phyloP scores from a whole-genome alignment of 148 eudicot genomes.

The Cornus suecica region DNA sequence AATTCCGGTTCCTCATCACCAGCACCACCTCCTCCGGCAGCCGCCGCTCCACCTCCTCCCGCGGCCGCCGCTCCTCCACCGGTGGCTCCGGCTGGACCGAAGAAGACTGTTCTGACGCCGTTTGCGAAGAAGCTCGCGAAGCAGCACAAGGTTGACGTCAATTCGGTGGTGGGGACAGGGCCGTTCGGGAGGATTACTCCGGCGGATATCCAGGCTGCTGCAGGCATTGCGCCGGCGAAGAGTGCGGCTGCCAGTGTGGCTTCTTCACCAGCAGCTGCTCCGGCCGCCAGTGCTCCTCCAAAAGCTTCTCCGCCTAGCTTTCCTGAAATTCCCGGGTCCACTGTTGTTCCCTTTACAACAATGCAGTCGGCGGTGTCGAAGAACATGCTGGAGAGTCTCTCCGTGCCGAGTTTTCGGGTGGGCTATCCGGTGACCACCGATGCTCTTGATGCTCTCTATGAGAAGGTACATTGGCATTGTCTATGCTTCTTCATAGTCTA shows the following conservation, averaged over 20 bases:
- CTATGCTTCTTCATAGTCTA: neutral
- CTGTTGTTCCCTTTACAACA: slow-evolving; percentile 76
- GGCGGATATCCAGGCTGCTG: slow-evolving; percentile 85
- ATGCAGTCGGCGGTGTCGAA: slow-evolving; percentile 80
- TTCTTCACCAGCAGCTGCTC: slow-evolving; percentile 12
- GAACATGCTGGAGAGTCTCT: slow-evolving; percentile 81
- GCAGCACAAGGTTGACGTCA: slow-evolving; percentile 87
- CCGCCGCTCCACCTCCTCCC: slow-evolving; percentile 17
- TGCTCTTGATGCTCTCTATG: slow-evolving; percentile 81
- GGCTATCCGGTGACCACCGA: slow-evolving; percentile 74
- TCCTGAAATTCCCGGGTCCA: slow-evolving; percentile 71
- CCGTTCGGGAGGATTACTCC: slow-evolving; percentile 84
- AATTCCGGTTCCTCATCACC: slow-evolving; percentile 17
- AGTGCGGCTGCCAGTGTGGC: slow-evolving; percentile 18
- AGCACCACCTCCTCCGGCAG: slow-evolving; percentile 17
- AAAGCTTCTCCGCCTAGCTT: slow-evolving; percentile 30
- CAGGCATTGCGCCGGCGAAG: slow-evolving; percentile 61
- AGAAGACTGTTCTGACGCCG: slow-evolving; percentile 70
- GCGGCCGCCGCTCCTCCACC: slow-evolving; percentile 18
- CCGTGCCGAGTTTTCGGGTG: slow-evolving; percentile 78
- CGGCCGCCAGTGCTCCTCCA: slow-evolving; percentile 22
- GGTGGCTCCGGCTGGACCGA: slow-evolving; percentile 31
- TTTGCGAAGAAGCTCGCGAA: slow-evolving; percentile 91
- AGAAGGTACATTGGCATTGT: slow-evolving; percentile 42
- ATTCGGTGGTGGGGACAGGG: slow-evolving; percentile 60